Base-by-base conservation (phyloP, 192 early-diverging fungal genomes). In the Linnemannia elongata region DNA sequence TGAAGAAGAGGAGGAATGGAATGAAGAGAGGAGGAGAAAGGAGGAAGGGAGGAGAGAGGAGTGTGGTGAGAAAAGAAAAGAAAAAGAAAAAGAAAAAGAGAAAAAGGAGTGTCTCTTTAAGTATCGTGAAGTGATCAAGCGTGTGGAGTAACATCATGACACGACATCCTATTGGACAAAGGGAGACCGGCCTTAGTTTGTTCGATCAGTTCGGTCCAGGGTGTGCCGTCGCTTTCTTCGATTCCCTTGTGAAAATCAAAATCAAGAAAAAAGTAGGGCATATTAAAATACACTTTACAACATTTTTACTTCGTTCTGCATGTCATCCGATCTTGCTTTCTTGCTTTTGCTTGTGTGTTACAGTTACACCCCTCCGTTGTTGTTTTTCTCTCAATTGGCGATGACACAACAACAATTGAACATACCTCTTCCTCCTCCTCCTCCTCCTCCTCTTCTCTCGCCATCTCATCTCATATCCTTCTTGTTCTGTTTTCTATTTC, bases 31-130 rank as follows among this genome's bases (percentile, higher is more conserved):
- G 54, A 66, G 70, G 12, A 3, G 77, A 74, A 10, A 66, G 54
- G 55, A 54, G 47, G 47, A 47, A 45, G 69, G 55, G 44, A 57
- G 42, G 44, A 70, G 76, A n/a, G 47, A 12, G 49, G 66, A 27
- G 68, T 24, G 45, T 55, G 41, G 30, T 52, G 69, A 78, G 24
- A 35, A 45, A 20, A 54, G 20, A 60, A 79, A n/a, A n/a, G 42
- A 52, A 76, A 22, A 30, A 75, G 70, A 57, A 41, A 20, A 49
- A 70, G 77, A 68, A 20, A 41, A 74, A 66, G 42, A 68, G 74
- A 54, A 72, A 54, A 69, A 68, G 36, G 24, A 24, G 60, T 66
- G 60, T 66, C 27, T 66, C 27, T 66, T 33, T 27, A 27, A 66
- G 60, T 57, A 57, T 57, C 49, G 52, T 20, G n/a, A 27, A 7